Percentiles rank a stretch among this genome's conserved stretches.
Evolutionary conservation across 306 rosid genomes (phyloP).

Genomic region (Trichosanthes cucumerina): DNA sequence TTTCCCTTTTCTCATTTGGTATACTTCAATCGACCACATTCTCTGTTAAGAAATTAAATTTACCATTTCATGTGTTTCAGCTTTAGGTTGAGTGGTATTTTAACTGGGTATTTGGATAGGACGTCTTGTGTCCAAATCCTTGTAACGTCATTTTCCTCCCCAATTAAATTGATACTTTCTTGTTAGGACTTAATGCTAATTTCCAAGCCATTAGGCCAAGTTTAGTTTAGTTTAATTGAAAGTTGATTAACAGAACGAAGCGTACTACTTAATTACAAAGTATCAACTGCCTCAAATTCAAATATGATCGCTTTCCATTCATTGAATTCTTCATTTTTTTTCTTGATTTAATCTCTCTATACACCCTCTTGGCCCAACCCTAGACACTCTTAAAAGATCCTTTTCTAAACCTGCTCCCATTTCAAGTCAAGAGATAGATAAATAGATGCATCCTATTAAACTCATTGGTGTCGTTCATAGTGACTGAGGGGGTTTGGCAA

Average conservation of each 20-base stretch:
- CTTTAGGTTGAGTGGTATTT: neutral
- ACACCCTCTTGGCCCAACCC: neutral
- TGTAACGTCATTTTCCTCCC: neutral
- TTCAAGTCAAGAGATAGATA: neutral
- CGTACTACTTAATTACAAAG: neutral
- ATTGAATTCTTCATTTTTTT: neutral
- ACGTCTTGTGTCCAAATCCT: neutral
- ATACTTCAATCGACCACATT: neutral
- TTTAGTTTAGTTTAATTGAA: neutral
- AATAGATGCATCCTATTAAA: neutral
- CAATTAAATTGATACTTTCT: neutral
- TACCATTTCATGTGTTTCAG: neutral
- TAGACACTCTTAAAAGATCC: neutral
- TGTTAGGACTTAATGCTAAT: neutral
- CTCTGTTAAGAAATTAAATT: neutral
- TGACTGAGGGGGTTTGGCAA: neutral
- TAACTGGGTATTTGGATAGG: neutral
- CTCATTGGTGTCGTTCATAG: neutral
- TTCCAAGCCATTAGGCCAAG: neutral
- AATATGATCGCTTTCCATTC: neutral
- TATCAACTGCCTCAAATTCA: neutral
- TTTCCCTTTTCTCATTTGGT: neutral
- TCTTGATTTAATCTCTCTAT: neutral
- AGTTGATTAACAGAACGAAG: neutral
- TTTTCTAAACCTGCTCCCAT: neutral